These are phyloP conservation scores for Hyphopichia homilentoma DNA, from an alignment of 805 yeast species.

Conservation along the genomic window DNA sequence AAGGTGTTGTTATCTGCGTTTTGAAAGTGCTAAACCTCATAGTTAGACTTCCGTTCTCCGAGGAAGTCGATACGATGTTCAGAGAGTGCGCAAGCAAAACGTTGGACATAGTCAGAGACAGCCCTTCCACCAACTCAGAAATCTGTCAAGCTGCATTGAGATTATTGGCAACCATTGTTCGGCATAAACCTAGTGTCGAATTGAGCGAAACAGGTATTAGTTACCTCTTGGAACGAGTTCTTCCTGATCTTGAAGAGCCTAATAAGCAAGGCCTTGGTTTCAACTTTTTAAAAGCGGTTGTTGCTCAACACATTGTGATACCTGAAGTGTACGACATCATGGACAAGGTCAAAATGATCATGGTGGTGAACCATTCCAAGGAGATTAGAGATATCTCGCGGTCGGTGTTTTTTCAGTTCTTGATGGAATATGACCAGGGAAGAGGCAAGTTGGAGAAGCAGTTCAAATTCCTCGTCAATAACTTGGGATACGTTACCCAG, in stretches of 20 bases:
- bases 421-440: conserved; percentile 95
- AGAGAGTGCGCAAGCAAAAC: conserved; percentile 58
- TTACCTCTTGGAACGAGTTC: conserved; percentile 65
- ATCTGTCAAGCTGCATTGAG: conserved; percentile 76
- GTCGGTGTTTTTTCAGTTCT: conserved; percentile 74
- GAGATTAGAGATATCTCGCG: conserved; percentile 84
- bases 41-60: conserved; percentile 59
- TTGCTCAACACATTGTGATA: conserved; percentile 66
- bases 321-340: conserved; percentile 90
- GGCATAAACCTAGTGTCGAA: conserved; percentile 62
- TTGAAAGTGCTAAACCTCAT: conserved; percentile 59
- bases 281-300: conserved; percentile 74
- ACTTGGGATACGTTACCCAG: conserved; percentile 79
- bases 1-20: conserved; percentile 68
- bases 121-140: conserved; percentile 75
- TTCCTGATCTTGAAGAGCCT: conserved; percentile 89
- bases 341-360: conserved; percentile 73
- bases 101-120: conserved; percentile 62
- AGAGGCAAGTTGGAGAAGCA: conserved; percentile 79
- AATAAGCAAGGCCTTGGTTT: conserved; percentile 85
- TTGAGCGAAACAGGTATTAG: conserved; percentile 70
- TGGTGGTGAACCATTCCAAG: conserved; percentile 85
- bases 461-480: conserved; percentile 73
- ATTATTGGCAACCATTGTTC: conserved; percentile 66
- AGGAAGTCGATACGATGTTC: conserved; percentile 49